Evolutionary conservation across 225 moss, liverwort and hornwort genomes (phyloP), one percentile per base, ranked within the genome.

Genomic region (Marchantia paleacea): DNA sequence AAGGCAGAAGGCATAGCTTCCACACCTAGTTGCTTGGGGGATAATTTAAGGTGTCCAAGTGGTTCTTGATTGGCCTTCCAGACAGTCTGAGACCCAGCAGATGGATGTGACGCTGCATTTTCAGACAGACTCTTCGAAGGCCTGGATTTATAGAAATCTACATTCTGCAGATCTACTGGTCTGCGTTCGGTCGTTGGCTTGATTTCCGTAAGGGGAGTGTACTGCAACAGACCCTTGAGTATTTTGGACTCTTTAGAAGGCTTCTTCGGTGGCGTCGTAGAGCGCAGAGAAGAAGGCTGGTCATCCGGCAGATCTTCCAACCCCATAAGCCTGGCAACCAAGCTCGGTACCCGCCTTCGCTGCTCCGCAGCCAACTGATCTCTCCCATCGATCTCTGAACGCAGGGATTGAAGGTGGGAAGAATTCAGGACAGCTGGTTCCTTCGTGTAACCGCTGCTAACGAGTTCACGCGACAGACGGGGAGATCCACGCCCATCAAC

Each of bases 271-370:
- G 77, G 80, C 75, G 69, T 52, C 24, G 69, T 67, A 53, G 72
- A 69, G 14, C 0, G 80, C 19, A 16, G 14, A 29, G 75, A 12
- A 19, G 51, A 47, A 55, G 58, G 60, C 74, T 83, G 80, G 39
- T 65, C 78, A 50, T 79, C 83, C 26, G 88, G 88, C 78, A 88
- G 53, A 49, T 88, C 88, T 54, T 88, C 88, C 81, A 88, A 69
- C 9, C 88, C 88, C 88, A 88, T 88, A 14, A 88, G 85, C 55
- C 88, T 82, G 8, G 88, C 88, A 10, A 88, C 83, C 81, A 88
- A 76, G 79, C 85, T 85, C 18, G 88, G 88, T 50, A 83, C 85
- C 61, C 88, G 80, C 68, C 74, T 79, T 31, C 85, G 69, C 10
- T 80, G 82, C 69, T 84, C 85, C 19, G 62, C 78, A 77, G 55